Conservation (phyloP, 371 early-diverging fungal genomes). For the Mucor indicus region DNA sequence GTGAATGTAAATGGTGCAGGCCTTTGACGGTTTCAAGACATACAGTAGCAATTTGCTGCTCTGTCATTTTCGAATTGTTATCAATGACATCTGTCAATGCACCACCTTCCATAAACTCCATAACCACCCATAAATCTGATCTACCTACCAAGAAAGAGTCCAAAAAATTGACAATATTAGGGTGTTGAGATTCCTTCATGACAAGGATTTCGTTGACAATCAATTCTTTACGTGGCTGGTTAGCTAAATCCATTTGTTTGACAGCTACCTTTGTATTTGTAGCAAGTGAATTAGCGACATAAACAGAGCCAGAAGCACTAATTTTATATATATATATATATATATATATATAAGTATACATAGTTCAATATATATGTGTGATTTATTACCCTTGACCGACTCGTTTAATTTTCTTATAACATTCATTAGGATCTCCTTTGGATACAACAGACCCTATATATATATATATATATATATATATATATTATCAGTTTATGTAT, state of each 20-base stretch:
- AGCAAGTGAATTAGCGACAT: conserved; percentile 69
- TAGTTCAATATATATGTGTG: too few relatives aligned
- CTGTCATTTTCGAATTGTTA: conserved; percentile 81
- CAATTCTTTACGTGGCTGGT: conserved; percentile 92
- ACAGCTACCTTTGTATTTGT: conserved; percentile 85
- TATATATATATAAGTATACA: too few relatives aligned
- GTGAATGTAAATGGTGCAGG: conserved; percentile 87
- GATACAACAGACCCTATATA: conserved; percentile 68
- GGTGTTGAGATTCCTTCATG: conserved; percentile 93
- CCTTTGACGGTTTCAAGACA: conserved; percentile 88
- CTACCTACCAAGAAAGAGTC: conserved; percentile 83
- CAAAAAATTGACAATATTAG: conserved; percentile 93
- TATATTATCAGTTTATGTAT: too few relatives aligned
- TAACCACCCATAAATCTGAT: conserved; percentile 94
- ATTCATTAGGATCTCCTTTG: conserved; percentile 77
- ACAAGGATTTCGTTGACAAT: conserved; percentile 95
- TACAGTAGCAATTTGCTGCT: conserved; percentile 90
- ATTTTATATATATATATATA: too few relatives aligned
- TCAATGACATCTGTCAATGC: conserved; percentile 96
- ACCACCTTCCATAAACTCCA: conserved; percentile 99
- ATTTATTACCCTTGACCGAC: conserved; percentile 98
- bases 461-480: too few relatives aligned
- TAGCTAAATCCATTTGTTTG: conserved; percentile 95
- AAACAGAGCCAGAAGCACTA: conserved; percentile 95
- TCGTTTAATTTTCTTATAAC: conserved; percentile 88